Evolutionary conservation across 2,329 filamentous ascomycete species (phyloP).

Genomic region (Aspergillus oerlinghausenensis): DNA sequence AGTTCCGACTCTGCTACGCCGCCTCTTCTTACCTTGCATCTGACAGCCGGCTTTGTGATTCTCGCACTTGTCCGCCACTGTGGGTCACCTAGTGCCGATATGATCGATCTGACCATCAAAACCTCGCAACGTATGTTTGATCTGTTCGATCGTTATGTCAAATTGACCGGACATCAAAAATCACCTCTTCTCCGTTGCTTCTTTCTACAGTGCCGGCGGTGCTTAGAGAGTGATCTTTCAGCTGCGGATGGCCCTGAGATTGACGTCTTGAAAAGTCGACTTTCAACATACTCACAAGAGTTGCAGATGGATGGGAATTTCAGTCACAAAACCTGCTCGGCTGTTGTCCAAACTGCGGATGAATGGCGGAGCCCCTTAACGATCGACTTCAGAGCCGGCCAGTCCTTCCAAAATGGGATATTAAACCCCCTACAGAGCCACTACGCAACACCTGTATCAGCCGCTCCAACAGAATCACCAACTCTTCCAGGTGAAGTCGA

Average conservation of each 20-base stretch:
- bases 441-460: no score
- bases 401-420: no score
- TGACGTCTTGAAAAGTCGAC: neutral
- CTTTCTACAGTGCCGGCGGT: slow-evolving; percentile 8
- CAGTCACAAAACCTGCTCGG: no score
- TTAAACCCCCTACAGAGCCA: no score
- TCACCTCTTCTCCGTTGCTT: slow-evolving; percentile 14
- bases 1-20: slow-evolving; percentile 2
- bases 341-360: no score
- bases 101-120: no score
- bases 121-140: neutral
- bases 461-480: no score
- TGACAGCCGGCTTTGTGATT: slow-evolving; percentile 9
- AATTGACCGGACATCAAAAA: slow-evolving; percentile 5
- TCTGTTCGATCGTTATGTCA: slow-evolving; percentile 11
- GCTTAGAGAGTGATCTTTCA: neutral
- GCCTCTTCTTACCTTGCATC: slow-evolving; percentile 12
- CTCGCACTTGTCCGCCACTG: slow-evolving; percentile 4
- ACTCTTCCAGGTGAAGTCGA: neutral
- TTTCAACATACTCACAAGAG: no score
- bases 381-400: no score
- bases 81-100: no score
- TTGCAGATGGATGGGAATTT: no score
- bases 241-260: neutral
- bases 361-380: no score